phyloP scores from a whole-genome alignment of 2,329 filamentous ascomycete genomes.

The Colletotrichum eleusines region DNA sequence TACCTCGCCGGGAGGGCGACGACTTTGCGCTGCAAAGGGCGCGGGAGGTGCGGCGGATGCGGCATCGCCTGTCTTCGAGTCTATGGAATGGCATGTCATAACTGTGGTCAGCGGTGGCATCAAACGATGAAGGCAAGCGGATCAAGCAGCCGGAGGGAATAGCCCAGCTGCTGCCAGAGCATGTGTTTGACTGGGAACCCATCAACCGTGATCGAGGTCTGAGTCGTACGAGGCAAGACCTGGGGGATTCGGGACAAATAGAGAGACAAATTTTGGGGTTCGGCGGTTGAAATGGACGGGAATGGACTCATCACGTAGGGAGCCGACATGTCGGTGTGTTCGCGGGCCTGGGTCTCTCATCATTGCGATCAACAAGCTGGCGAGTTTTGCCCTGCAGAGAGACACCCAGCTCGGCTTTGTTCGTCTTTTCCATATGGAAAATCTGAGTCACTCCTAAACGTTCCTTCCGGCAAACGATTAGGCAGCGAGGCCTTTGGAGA shows the following conservation, averaged over 20 bases:
- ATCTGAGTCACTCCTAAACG: background rate
- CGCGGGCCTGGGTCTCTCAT: background rate
- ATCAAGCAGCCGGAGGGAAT: slow-evolving; percentile 7
- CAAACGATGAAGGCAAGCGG: background rate
- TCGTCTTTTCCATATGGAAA: background rate
- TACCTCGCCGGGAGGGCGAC: slow-evolving; percentile 47
- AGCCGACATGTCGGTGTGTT: background rate
- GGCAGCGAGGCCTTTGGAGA: background rate
- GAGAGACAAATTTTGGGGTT: slow-evolving; percentile 26
- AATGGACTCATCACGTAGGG: background rate
- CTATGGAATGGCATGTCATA: slow-evolving; percentile 39
- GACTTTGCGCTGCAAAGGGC: slow-evolving; percentile 43
- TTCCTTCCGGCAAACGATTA: background rate
- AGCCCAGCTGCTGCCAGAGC: slow-evolving; percentile 14
- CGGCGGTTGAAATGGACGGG: background rate
- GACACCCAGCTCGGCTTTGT: background rate
- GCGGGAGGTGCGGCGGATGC: slow-evolving; percentile 28
- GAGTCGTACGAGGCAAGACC: slow-evolving; percentile 16
- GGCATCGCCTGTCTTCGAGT: slow-evolving; percentile 33
- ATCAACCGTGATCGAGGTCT: slow-evolving; percentile 30
- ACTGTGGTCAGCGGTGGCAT: slow-evolving; percentile 7
- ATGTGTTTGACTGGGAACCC: slow-evolving; percentile 14
- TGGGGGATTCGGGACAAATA: slow-evolving; percentile 32
- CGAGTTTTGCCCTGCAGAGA: background rate
- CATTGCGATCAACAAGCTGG: background rate